phyloP scores from a whole-genome alignment of 805 yeast genomes.

The Lachancea kluyveri region DNA sequence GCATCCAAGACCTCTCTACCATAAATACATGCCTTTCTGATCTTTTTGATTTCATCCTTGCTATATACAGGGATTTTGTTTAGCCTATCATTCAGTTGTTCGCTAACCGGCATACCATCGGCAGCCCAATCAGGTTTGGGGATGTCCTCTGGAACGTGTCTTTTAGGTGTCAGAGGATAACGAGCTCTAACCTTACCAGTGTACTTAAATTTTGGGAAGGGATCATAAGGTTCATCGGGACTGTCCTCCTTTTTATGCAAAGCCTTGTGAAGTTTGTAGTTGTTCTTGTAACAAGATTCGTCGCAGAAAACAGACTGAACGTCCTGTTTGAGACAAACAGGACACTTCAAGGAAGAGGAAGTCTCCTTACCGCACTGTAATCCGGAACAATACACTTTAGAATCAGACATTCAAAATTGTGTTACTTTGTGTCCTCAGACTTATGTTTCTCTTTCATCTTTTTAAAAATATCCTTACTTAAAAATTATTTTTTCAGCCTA shows the following conservation, averaged over 20 bases:
- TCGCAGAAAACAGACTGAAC: slow-evolving; percentile 65
- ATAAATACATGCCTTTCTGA: slow-evolving; percentile 66
- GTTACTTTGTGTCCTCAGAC: no score
- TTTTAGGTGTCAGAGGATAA: slow-evolving; percentile 74
- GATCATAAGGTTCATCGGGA: slow-evolving; percentile 59
- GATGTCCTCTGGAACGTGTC: slow-evolving; percentile 66
- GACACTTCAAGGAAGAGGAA: slow-evolving; percentile 74
- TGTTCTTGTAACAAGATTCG: slow-evolving; percentile 72
- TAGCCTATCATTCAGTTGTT: slow-evolving; percentile 63
- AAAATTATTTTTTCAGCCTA: no score
- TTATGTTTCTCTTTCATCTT: no score
- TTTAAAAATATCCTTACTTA: no score
- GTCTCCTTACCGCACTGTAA: slow-evolving; percentile 83
- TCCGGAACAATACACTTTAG: slow-evolving; percentile 51
- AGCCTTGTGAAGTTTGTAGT: slow-evolving; percentile 69
- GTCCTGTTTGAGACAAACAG: slow-evolving; percentile 77
- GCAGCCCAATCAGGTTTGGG: slow-evolving; percentile 77
- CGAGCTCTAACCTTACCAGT: slow-evolving; percentile 70
- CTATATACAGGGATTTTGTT: slow-evolving; percentile 58
- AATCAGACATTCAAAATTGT: slow-evolving; percentile 4
- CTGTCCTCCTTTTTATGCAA: slow-evolving; percentile 59
- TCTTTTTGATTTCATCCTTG: slow-evolving; percentile 64
- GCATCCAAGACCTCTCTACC: slow-evolving; percentile 87
- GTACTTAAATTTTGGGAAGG: slow-evolving; percentile 74
- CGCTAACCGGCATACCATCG: slow-evolving; percentile 73